Evolutionary conservation across 2,329 filamentous ascomycete species (phyloP).

Genomic region (Alternaria sp.): DNA sequence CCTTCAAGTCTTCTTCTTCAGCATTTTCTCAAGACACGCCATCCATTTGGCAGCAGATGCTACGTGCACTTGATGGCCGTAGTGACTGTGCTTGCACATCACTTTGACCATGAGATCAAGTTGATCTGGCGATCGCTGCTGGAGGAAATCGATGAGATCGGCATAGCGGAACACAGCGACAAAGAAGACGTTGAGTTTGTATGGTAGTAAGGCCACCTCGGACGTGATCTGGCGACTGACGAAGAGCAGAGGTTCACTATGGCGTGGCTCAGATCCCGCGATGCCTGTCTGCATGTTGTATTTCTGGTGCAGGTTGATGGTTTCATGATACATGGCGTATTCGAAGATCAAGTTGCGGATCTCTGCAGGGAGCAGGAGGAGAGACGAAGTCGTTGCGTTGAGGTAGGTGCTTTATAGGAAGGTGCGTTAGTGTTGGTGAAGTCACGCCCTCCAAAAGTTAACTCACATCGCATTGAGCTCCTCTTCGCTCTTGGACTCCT

Average conservation of each 20-base stretch:
- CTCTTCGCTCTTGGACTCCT: neutral
- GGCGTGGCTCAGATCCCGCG: no score
- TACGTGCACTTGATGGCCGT: neutral
- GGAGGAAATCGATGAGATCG: neutral
- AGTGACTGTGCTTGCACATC: neutral
- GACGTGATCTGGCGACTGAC: neutral
- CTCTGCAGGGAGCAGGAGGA: neutral
- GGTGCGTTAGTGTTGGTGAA: no score
- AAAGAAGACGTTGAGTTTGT: neutral
- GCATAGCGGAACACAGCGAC: rapidly evolving
- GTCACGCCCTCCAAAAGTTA: no score
- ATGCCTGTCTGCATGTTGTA: no score
- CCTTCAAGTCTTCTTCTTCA: no score
- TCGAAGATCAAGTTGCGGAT: neutral
- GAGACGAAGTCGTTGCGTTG: neutral
- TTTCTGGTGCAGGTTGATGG: no score
- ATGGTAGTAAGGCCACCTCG: neutral
- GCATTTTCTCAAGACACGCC: no score
- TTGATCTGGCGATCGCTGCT: neutral
- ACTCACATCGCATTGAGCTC: neutral
- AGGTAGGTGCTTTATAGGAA: neutral
- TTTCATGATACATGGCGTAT: neutral
- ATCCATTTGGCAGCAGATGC: neutral
- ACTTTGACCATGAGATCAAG: neutral
- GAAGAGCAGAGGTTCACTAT: neutral